Percentiles rank a stretch among this genome's conserved stretches.
Evolutionary conservation across 2,329 filamentous ascomycete species (phyloP).

Genomic region (Fusarium vanettenii): DNA sequence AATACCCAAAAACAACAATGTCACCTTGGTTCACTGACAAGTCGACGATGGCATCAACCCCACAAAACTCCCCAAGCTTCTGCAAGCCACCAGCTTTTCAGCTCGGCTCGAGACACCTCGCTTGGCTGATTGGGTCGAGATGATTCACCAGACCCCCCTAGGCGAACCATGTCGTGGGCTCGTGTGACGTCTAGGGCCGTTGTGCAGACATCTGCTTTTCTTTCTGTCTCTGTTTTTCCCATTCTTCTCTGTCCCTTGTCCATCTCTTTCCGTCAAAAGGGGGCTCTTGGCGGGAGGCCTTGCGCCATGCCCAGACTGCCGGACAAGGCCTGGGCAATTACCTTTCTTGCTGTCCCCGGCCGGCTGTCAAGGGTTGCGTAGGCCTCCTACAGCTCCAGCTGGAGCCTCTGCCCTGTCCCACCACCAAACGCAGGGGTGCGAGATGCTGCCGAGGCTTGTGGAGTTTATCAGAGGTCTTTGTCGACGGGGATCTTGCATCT

Average conservation of each 20-base stretch:
- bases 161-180: constrained; percentile 12
- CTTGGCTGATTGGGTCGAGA: constrained; percentile 13
- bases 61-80: constrained; percentile 29
- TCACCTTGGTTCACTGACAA: constrained; percentile 12
- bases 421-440: background rate
- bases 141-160: constrained; percentile 4
- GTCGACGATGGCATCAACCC: constrained; percentile 22
- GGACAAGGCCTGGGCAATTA: background rate
- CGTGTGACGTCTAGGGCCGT: constrained; percentile 22
- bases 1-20: constrained; percentile 6
- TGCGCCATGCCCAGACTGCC: background rate
- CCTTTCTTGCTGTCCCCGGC: background rate
- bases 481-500: constrained; percentile 12
- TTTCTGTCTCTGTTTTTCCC: background rate
- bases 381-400: background rate
- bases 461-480: constrained; percentile 9
- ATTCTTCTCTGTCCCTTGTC: background rate
- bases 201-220: background rate
- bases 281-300: background rate
- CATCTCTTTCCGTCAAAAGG: background rate
- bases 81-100: constrained; percentile 35
- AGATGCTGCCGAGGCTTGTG: constrained; percentile 29
- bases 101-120: constrained; percentile 31
- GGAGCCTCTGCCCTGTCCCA: background rate
- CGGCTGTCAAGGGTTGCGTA: background rate